phyloP scores from a whole-genome alignment of 768 basidiomycete species.

The Boletus sensibilis region DNA sequence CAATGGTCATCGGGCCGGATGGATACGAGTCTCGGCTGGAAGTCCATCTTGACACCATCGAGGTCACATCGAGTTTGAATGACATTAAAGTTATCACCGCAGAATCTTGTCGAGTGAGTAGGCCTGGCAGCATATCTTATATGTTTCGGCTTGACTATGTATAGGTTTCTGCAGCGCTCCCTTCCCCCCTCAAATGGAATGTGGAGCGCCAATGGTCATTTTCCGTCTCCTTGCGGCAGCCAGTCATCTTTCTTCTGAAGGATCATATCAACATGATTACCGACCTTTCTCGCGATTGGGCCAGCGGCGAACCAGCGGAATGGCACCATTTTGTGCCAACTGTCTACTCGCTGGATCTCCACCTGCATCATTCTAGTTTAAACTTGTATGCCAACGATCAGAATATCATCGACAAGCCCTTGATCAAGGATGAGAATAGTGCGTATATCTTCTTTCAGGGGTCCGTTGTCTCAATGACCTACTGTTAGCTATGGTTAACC shows the following conservation, averaged over 20 bases:
- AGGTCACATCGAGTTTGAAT: conserved; percentile 82
- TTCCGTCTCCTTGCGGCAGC: conserved; percentile 66
- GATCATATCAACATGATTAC: conserved; percentile 95
- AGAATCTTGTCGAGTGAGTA: conserved; percentile 69
- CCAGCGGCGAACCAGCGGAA: conserved; percentile 74
- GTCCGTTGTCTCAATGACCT: not conserved
- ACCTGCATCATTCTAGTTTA: conserved; percentile 72
- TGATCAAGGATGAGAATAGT: conserved; percentile 85
- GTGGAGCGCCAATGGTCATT: conserved; percentile 76
- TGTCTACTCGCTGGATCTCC: conserved; percentile 67
- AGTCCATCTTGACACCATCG: conserved; percentile 77
- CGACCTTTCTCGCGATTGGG: conserved; percentile 93
- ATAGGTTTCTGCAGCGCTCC: conserved; percentile 71
- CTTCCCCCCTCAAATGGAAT: conserved; percentile 82
- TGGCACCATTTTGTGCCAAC: conserved; percentile 84
- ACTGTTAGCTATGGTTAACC: conserved; percentile 64
- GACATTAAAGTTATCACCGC: conserved; percentile 77
- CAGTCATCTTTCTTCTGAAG: conserved; percentile 75
- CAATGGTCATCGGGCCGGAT: conserved; percentile 67
- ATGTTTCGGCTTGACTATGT: conserved; percentile 4
- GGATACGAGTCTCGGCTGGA: conserved; percentile 84
- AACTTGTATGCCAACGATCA: conserved; percentile 91
- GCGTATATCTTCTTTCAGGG: conserved; percentile 8
- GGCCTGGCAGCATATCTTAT: conserved; percentile 12
- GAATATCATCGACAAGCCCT: conserved; percentile 92